These are phyloP conservation scores for Pulveroboletus frians DNA, from an alignment of 768 basidiomycete species.

Conservation along the genomic window DNA sequence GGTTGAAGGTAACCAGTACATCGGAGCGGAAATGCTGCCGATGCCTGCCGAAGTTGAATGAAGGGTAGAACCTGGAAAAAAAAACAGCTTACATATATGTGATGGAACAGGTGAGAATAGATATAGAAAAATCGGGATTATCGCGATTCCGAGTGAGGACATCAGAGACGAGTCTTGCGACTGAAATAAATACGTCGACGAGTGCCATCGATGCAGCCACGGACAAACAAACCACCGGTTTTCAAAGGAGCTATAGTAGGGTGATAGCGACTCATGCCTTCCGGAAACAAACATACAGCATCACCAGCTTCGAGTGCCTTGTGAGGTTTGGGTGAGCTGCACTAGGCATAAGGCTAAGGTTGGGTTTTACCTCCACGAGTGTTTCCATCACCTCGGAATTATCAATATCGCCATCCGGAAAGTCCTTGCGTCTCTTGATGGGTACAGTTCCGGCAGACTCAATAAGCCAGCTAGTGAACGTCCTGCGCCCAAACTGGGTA, in stretches of 20 bases:
- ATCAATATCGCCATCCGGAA: slow-evolving; percentile 47
- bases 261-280: slow-evolving; percentile 81
- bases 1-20: slow-evolving; percentile 78
- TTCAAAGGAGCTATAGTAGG: slow-evolving; percentile 85
- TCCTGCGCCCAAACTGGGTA: slow-evolving; percentile 76
- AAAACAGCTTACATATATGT: slow-evolving; percentile 62
- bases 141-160: slow-evolving; percentile 64
- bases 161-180: slow-evolving; percentile 77
- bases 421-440: slow-evolving; percentile 72
- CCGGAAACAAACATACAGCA: slow-evolving; percentile 80
- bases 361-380: slow-evolving; percentile 52
- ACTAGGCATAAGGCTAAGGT: background rate
- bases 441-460: slow-evolving; percentile 86
- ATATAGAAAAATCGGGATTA: slow-evolving; percentile 66
- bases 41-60: slow-evolving; percentile 45
- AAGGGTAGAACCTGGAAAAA: background rate
- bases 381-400: slow-evolving; percentile 66
- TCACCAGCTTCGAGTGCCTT: slow-evolving; percentile 75
- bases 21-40: slow-evolving; percentile 85
- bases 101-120: slow-evolving; percentile 71
- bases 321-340: slow-evolving; percentile 10
- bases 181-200: slow-evolving; percentile 33
- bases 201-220: background rate
- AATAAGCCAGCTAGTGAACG: slow-evolving; percentile 88
- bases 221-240: slow-evolving; percentile 62